phyloP scores from a whole-genome alignment of 179 eudicot species.

The Vitellaria paradoxa region DNA sequence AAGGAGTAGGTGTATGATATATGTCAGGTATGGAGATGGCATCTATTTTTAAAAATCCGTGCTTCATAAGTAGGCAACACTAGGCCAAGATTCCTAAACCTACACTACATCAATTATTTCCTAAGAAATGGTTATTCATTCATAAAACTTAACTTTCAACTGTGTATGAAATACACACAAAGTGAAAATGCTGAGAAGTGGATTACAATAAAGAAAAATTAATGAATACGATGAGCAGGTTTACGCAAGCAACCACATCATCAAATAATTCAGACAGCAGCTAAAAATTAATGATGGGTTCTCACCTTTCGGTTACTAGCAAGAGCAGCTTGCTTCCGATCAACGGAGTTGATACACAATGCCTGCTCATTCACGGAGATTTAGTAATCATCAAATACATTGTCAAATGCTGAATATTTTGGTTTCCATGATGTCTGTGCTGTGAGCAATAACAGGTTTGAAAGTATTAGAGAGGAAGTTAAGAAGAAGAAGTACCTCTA shows the following conservation, averaged over 20 bases:
- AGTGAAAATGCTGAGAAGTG: not conserved
- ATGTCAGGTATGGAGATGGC: too few relatives aligned
- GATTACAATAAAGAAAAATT: not conserved
- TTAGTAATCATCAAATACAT: not conserved
- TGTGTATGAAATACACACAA: not conserved
- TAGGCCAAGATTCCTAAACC: not conserved
- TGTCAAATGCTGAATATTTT: slow-evolving; percentile 8
- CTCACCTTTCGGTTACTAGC: slow-evolving; percentile 87
- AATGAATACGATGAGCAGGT: slow-evolving; percentile 3
- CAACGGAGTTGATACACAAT: slow-evolving; percentile 72
- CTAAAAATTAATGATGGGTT: slow-evolving; percentile 11
- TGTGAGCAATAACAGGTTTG: not conserved
- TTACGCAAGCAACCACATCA: not conserved
- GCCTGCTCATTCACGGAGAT: slow-evolving; percentile 55
- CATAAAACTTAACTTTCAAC: not conserved
- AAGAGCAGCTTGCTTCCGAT: slow-evolving; percentile 72
- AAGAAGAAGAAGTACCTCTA: slow-evolving; percentile 57
- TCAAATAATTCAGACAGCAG: slow-evolving; percentile 9
- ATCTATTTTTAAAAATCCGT: too few relatives aligned
- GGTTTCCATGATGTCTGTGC: not conserved
- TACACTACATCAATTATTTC: not conserved
- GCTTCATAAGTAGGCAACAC: not conserved
- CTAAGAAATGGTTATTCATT: not conserved
- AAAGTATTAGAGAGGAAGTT: not conserved
- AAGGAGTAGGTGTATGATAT: too few relatives aligned